These are phyloP conservation scores for Trichomonas vaginalis DNA, from an alignment of 208 protist species.

Conservation along the genomic window DNA sequence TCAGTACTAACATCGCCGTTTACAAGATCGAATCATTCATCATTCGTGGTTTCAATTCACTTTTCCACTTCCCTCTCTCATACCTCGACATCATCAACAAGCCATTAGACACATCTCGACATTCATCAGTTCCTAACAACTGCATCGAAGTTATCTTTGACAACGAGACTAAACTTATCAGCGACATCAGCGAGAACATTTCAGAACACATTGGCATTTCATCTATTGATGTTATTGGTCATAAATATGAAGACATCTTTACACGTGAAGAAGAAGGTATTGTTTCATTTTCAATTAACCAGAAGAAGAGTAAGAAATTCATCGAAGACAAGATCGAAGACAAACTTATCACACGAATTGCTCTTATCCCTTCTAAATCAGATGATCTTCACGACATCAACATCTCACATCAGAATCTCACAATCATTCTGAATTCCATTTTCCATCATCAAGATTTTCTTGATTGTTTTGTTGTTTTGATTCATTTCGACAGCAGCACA, in stretches of 20 bases:
- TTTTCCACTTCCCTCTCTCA: neutral
- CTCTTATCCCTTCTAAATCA: neutral
- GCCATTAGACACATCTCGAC: neutral
- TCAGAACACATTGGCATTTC: neutral
- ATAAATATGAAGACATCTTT: neutral
- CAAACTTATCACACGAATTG: neutral
- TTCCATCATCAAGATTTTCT: neutral
- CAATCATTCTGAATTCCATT: neutral
- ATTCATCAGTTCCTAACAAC: neutral
- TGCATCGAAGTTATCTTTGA: neutral
- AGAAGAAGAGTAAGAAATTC: neutral
- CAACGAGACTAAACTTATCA: neutral
- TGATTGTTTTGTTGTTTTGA: neutral
- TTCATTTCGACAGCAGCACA: neutral
- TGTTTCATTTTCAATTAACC: neutral
- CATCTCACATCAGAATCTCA: too few species aligned
- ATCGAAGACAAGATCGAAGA: neutral
- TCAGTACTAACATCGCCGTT: neutral
- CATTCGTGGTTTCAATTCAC: neutral
- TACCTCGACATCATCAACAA: neutral
- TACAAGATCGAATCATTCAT: neutral
- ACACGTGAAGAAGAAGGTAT: neutral
- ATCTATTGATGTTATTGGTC: neutral
- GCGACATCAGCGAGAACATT: neutral
- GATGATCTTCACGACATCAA: too few species aligned